Evolutionary conservation across 2,329 filamentous ascomycete genomes (phyloP), one percentile per base, ranked within the genome.

Genomic region (Trichoderma polysporum): DNA sequence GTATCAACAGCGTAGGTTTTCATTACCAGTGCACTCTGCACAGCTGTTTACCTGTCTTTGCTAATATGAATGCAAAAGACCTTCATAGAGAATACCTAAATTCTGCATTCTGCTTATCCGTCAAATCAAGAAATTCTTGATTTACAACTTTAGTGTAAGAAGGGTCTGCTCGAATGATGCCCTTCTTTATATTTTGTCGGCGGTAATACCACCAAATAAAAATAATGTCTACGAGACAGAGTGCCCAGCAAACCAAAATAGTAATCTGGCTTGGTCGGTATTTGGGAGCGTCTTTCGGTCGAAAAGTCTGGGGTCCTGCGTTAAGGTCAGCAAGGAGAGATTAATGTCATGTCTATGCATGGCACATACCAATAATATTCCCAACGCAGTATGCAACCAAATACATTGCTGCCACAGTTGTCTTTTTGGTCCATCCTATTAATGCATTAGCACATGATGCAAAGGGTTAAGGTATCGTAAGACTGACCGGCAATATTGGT

Each of bases 121-220:
- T 91, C 69, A 91, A 75, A 73, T 91, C 88, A 66, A 87, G 79
- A 77, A 86, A 90, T 80, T 90, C 89, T 75, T 90, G 88, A 69
- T 90, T 90, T 74, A 88, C 86, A 63, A 90, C 69, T 75, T 83
- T 88, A 27, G 81, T 79, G 74, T 91, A 91, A 1, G 80, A 84
- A 0, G 86, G 83, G 59, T 79, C 77, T 1, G 82, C 82, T 49
- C 86, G 76, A 17, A 86, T 72, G 8, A 73, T 72, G 0, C 81
- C 85, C 78, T 91, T 91, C 76, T 83, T 83, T 69, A 75, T 77
- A 70, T 91, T 91, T 78, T 89, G 82, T 22, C 75, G 74, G 12
- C 79, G 77, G 73, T 85, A 91, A 81, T 86, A 90, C 73, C 81
- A 83, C 76, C 86, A 88, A 64, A 91, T 88, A 71, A 90, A 90